Evolutionary conservation across 306 rosid genomes (phyloP), one percentile per base, ranked within the genome.

Genomic region (Spatholobus suberectus): DNA sequence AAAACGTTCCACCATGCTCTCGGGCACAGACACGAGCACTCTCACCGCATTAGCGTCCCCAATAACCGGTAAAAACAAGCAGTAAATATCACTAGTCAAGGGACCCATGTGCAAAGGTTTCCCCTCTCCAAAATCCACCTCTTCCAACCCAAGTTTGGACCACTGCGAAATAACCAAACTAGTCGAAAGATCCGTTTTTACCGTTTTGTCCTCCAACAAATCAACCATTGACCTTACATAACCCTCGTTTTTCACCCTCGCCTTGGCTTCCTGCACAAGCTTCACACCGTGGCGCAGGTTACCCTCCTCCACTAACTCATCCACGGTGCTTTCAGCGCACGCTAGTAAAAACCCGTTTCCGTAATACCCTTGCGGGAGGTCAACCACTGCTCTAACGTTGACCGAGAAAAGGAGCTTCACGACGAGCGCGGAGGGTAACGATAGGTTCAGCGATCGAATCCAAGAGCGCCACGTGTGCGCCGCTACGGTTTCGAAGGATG

Each of bases 381-480:
- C 46, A n/a, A 87, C 7, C 37, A 41, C 68, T 15, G 29, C 46
- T 0, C 98, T 80, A 26, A 94, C 52, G 71, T 88, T 94, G 15
- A 90, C 89, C 0, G 98, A 94, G 89, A 94, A 94, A 11, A 94
- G 95, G 17, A 94, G 90, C 82, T 94, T 94, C 21, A 85, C 89
- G 1, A 34, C 12, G 9, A 85, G 90, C 0, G 79, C 63, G 1
- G 94, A 87, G 1, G 84, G 73, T 44, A 72, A 49, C 0, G 87
- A 27, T 8, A 82, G 75, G 80, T 81, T 75, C 6, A 92, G 84
- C 2, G 97, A 87, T 8, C 85, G 69, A 68, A 92, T 81, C 97
- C 98, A 94, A 5, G 90, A 90, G 24, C 97, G 94, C 98, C 98
- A 94, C 52, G 95, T 94, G 90, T 94, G 98, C 0, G 94, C 68